A percentile compares a stretch with the other conserved stretches of the same genome.
Conservation (phyloP, 202 grass and related monocot species). For the Zizania palustris region DNA sequence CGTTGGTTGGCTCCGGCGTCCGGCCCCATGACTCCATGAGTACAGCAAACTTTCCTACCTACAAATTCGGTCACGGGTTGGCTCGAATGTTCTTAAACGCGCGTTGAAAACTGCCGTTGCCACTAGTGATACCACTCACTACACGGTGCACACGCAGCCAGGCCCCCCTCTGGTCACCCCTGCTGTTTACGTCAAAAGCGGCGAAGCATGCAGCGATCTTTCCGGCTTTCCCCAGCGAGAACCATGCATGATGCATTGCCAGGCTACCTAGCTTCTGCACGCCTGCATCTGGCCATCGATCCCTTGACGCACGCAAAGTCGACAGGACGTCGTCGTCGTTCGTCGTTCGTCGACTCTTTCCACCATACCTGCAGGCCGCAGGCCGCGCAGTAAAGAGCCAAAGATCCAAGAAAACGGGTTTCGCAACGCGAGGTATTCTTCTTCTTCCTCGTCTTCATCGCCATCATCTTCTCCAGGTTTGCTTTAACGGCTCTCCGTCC, state of each 20-base stretch:
- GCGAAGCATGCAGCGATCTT: slow-evolving; percentile 22
- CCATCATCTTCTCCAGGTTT: background rate
- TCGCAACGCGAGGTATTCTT: background rate
- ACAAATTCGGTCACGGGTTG: background rate
- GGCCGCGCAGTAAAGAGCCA: too few species aligned
- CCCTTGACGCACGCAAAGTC: slow-evolving; percentile 15
- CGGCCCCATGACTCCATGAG: too few species aligned
- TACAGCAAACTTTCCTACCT: background rate
- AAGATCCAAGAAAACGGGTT: slow-evolving; percentile 16
- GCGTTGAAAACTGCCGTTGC: background rate
- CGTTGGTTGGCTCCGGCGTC: background rate
- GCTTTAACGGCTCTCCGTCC: slow-evolving; percentile 50
- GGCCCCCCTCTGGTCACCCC: background rate
- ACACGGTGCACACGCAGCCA: background rate
- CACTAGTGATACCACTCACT: background rate
- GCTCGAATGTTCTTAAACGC: background rate
- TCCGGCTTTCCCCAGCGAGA: background rate
- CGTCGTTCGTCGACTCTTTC: background rate
- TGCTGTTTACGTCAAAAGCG: background rate
- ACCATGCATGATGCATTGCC: background rate
- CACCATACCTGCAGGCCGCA: background rate
- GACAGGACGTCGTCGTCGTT: background rate
- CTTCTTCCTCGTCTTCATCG: background rate
- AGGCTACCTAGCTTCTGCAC: background rate
- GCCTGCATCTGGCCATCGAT: slow-evolving; percentile 7